Percentiles rank a stretch among this genome's conserved stretches.
Evolutionary conservation across 345 rosid species (phyloP).

Genomic region (Turritis glabra): DNA sequence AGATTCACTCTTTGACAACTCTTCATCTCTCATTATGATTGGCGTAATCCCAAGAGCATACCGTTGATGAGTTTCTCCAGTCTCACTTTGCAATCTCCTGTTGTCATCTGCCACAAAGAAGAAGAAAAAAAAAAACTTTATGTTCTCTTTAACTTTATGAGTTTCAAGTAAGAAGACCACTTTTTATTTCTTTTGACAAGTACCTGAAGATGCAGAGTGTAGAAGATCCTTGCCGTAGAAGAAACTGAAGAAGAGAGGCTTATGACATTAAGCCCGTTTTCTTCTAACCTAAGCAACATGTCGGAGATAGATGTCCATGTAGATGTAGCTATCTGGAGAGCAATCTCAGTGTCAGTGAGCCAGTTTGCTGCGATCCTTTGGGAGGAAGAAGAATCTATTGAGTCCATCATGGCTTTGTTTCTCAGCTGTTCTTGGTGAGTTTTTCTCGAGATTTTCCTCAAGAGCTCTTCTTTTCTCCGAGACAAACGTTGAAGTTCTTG

Average conservation of each 20-base stretch:
- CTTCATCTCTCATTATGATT: conserved; percentile 27
- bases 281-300: conserved; percentile 48
- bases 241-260: conserved; percentile 63
- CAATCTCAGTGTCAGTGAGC: conserved; percentile 51
- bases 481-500: conserved; percentile 42
- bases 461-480: conserved; percentile 50
- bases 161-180: neutral
- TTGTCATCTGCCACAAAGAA: conserved; percentile 18
- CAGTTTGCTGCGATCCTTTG: conserved; percentile 40
- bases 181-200: neutral
- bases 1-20: conserved; percentile 21
- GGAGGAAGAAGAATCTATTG: conserved; percentile 13
- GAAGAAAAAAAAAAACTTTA: neutral
- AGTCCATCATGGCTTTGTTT: conserved; percentile 1
- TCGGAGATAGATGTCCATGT: conserved; percentile 41
- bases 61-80: conserved; percentile 21
- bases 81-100: conserved; percentile 15
- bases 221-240: conserved; percentile 50
- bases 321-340: conserved; percentile 47
- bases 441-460: conserved; percentile 39
- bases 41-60: conserved; percentile 21
- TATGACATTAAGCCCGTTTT: conserved; percentile 44
- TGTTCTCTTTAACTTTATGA: neutral
- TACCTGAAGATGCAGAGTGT: conserved; percentile 64
- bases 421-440: conserved; percentile 29